A percentile compares a stretch with the other conserved stretches of the same genome.
phyloP scores from a whole-genome alignment of 2,329 filamentous ascomycete genomes.

The Hyphodiscus sp. region DNA sequence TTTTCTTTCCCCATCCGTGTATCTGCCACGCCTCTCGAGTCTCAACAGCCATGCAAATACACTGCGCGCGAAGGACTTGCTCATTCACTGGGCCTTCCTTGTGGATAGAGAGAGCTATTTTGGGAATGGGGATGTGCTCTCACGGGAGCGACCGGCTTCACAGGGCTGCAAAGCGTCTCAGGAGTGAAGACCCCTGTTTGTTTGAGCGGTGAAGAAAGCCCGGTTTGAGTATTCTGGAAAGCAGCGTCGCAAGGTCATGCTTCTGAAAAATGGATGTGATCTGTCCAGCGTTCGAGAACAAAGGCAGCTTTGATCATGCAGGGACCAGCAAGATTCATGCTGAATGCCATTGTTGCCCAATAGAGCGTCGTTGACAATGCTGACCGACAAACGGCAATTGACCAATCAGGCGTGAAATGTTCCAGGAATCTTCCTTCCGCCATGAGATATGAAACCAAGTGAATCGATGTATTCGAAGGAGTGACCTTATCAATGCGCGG shows the following conservation, averaged over 20 bases:
- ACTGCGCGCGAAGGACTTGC: neutral
- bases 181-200: conserved; percentile 15
- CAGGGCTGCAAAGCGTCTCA: conserved; percentile 16
- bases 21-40: conserved; percentile 3
- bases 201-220: conserved; percentile 28
- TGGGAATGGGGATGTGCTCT: neutral
- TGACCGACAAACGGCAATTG: conserved; percentile 27
- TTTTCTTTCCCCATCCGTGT: neutral
- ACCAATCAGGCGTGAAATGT: conserved; percentile 17
- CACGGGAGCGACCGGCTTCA: conserved; percentile 11
- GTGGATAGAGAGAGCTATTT: conserved; percentile 5
- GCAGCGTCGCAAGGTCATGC: conserved; percentile 13
- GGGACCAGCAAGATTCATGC: conserved; percentile 19
- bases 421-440: neutral
- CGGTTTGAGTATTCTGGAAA: conserved; percentile 16
- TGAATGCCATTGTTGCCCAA: conserved; percentile 14
- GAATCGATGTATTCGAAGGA: neutral
- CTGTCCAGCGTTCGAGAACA: conserved; percentile 18
- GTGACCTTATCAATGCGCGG: neutral
- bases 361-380: conserved; percentile 5
- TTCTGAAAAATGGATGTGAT: conserved; percentile 1
- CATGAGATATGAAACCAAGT: neutral
- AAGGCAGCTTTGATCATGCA: conserved; percentile 8
- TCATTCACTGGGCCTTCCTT: conserved; percentile 1
- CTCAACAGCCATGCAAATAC: neutral